Base-by-base conservation (phyloP, 768 basidiomycete genomes). In the Calvatia gigantea region DNA sequence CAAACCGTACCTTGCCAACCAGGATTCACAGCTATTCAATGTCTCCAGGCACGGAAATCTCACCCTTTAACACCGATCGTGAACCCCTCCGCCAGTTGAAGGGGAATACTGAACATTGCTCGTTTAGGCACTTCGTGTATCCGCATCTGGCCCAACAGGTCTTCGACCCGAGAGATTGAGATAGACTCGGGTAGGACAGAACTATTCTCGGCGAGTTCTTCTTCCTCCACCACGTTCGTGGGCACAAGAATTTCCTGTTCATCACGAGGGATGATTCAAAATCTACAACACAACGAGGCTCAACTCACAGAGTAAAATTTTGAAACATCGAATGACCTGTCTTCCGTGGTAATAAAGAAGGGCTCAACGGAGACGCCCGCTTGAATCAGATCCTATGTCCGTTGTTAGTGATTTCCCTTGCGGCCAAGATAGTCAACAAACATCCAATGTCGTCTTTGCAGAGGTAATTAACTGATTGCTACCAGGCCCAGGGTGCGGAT, bases 101-200 rank as follows among this genome's bases (percentile, higher is more conserved):
- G 83, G 1, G 92, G 91, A 35, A 95, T 76, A 59, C 78, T 90
- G 68, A 92, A 98, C 15, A 84, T 73, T 0, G 91, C 82, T 12
- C 94, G 83, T 68, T 96, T 98, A 0, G 90, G 85, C 2, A 84
- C 81, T 69, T 94, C 91, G 58, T 82, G 86, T 60, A 90, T 85
- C 55, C 83, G 82, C 89, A 89, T 91, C 69, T 89, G 89, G 6
- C 82, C 73, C 15, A 93, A 75, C 21, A 93, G 75, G 56, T 92
- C 90, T 41, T 87, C 86, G 15, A 92, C 83, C 17, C 85, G 78
- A n/a, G 85, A 76, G 52, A 91, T 87, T 7, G 88, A 90, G 49
- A 89, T 82, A 0, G 87, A 85, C 59, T 85, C 76, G 2, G 86
- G 83, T 6, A 91, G 76, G 23, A 82, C 68, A 8, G 73, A 72